A percentile compares a stretch with the other conserved stretches of the same genome.
Evolutionary conservation across 257 asterid species (phyloP).

Genomic region (Petunia secreta): DNA sequence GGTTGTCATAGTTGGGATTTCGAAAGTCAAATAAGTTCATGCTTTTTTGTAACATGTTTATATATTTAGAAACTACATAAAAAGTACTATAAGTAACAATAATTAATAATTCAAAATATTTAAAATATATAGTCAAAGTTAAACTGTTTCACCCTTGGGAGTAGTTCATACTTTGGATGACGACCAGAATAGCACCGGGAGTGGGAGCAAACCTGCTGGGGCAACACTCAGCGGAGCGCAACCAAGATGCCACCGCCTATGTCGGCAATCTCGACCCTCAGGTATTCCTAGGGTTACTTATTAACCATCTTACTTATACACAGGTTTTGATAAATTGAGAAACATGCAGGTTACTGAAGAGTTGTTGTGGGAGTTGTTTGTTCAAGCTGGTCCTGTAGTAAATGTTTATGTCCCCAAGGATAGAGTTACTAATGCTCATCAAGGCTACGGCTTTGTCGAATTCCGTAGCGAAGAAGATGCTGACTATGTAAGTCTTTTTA

Average conservation of each 20-base stretch:
- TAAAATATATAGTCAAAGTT: too few species aligned
- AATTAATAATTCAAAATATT: too few species aligned
- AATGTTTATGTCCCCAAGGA: slow-evolving; percentile 98
- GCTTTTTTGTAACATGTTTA: too few species aligned
- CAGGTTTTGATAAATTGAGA: too few species aligned
- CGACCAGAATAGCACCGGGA: slow-evolving; percentile 94
- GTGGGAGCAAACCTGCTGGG: slow-evolving; percentile 96
- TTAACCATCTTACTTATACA: too few species aligned
- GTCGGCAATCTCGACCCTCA: slow-evolving; percentile 91
- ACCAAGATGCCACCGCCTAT: slow-evolving; percentile 95
- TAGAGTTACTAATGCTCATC: slow-evolving; percentile 92
- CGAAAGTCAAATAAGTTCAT: too few species aligned
- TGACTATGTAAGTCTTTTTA: slow-evolving; percentile 85
- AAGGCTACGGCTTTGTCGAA: slow-evolving; percentile 95
- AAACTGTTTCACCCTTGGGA: too few species aligned
- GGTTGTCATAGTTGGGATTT: too few species aligned
- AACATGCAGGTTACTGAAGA: slow-evolving; percentile 57
- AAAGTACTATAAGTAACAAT: too few species aligned
- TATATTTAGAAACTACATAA: too few species aligned
- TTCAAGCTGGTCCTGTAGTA: slow-evolving; percentile 99
- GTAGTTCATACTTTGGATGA: too few species aligned
- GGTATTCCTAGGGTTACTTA: slow-evolving; percentile 44
- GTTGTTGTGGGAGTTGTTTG: slow-evolving; percentile 89
- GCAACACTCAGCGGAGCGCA: slow-evolving; percentile 97
- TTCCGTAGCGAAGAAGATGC: slow-evolving; percentile 99